These are phyloP conservation scores for Chrysoporthe cubensis DNA, from an alignment of 2,329 filamentous ascomycete species.

Conservation along the genomic window DNA sequence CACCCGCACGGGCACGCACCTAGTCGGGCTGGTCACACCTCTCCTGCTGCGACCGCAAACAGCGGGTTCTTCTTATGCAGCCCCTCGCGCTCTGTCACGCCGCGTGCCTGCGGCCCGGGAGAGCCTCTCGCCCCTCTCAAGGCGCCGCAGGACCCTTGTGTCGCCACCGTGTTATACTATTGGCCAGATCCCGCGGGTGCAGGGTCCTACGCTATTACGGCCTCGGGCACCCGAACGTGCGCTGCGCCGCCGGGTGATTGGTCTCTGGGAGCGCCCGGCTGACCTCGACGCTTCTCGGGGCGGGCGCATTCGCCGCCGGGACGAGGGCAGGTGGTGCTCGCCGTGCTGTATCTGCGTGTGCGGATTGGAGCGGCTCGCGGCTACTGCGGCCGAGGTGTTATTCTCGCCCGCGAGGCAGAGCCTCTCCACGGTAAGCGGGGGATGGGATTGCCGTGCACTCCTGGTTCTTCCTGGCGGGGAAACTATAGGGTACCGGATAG, in stretches of 20 bases:
- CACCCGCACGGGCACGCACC: too few relatives aligned
- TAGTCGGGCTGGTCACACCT: too few relatives aligned
- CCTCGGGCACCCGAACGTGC: neutral
- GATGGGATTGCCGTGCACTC: too few relatives aligned
- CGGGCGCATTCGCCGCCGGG: too few relatives aligned
- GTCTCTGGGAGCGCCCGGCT: neutral
- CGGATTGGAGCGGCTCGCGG: too few relatives aligned
- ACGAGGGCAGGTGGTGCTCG: too few relatives aligned
- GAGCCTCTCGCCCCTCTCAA: conserved; percentile 6
- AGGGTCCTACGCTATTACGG: neutral
- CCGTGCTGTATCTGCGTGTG: too few relatives aligned
- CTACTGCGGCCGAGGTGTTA: too few relatives aligned
- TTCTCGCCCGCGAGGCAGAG: too few relatives aligned
- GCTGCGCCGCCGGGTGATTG: conserved; percentile 9
- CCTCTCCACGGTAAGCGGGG: too few relatives aligned
- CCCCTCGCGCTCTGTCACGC: neutral
- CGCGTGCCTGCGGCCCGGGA: neutral
- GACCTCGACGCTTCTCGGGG: too few relatives aligned
- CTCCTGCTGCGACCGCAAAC: neutral
- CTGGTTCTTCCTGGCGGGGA: neutral
- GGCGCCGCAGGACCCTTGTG: conserved; percentile 25
- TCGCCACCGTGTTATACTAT: conserved; percentile 22
- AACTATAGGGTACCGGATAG: neutral
- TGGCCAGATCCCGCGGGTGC: conserved; percentile 17
- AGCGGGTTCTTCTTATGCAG: neutral